phyloP scores from a whole-genome alignment of 257 asterid genomes.

The Salvia hispanica region DNA sequence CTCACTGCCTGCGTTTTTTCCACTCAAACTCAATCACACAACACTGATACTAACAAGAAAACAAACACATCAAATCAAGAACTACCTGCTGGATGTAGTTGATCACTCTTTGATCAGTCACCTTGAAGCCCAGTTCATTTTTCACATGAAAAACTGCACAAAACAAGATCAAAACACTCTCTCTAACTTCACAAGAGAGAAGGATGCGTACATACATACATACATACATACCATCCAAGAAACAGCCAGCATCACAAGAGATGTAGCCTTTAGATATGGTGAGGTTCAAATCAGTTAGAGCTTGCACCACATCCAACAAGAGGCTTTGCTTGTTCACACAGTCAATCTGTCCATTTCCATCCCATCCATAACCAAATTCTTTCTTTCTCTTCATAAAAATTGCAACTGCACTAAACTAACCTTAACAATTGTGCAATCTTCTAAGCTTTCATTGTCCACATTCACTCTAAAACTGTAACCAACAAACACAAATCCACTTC shows the following conservation, averaged over 20 bases:
- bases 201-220: conserved; percentile 32
- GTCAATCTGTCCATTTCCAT: conserved; percentile 49
- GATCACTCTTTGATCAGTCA: conserved; percentile 62
- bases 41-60: background rate
- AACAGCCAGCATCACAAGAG: conserved; percentile 81
- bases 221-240: conserved; percentile 66
- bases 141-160: conserved; percentile 73
- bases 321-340: conserved; percentile 69
- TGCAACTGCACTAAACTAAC: conserved; percentile 40
- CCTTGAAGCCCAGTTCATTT: conserved; percentile 62
- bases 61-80: no score
- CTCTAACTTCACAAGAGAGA: background rate
- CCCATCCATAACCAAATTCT: background rate
- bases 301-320: conserved; percentile 72
- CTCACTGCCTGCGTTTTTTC: conserved; percentile 46
- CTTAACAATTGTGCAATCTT: conserved; percentile 66
- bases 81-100: conserved; percentile 65
- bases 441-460: conserved; percentile 62
- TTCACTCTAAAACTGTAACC: conserved; percentile 62
- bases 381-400: background rate
- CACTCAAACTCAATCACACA: conserved; percentile 9
- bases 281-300: conserved; percentile 73
- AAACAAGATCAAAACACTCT: background rate
- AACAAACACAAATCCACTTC: background rate
- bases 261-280: conserved; percentile 69